Base-by-base conservation (phyloP, 495 filamentous ascomycete genomes). In the Venustampulla echinocandica region DNA sequence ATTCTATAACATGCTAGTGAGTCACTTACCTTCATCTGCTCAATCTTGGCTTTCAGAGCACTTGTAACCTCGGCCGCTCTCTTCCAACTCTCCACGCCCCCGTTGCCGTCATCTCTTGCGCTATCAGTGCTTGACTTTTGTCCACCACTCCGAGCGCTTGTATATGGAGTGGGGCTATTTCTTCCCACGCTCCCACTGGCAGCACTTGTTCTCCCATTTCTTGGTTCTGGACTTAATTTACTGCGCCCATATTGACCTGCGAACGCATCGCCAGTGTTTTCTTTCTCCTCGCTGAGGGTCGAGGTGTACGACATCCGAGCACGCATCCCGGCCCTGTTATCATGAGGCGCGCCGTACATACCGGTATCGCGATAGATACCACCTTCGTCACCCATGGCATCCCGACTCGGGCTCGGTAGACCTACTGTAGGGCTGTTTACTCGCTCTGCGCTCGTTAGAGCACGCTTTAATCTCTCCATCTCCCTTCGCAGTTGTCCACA, bases 11-110 rank as follows among this genome's bases (percentile, higher is more conserved):
- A 13, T 27, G 6, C 0, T 6, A 15, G 15, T 5, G n/a, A 21
- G 28, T 20, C 10, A 32, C 39, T 19, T 61, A 74, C 74, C 70
- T 78, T 78, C 74, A 78, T 78, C 62, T 69, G 67, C 73, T 99
- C 93, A 63, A 99, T 99, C 64, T 90, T 76, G 34, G 89, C 84
- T 71, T 97, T 99, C 58, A 99, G 66, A 64, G 92, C 88, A 63
- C 85, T 96, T 32, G 93, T 99, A 10, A 99, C 93, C 69, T 99
- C 93, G n/a, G 92, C 92, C 22, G 93, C 93, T 55, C 93, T 70
- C 70, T 90, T 93, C 89, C 92, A 99, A 61, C 87, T 96, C 66
- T 96, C 92, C 36, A 87, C 83, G 10, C 80, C 82, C 35, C 80
- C 76, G 7, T 58, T 59, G 36, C 60, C 54, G 34, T 56, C 61